These are phyloP conservation scores for Nicotiana obtusifolia DNA, from an alignment of 257 asterid genomes.

Conservation along the genomic window DNA sequence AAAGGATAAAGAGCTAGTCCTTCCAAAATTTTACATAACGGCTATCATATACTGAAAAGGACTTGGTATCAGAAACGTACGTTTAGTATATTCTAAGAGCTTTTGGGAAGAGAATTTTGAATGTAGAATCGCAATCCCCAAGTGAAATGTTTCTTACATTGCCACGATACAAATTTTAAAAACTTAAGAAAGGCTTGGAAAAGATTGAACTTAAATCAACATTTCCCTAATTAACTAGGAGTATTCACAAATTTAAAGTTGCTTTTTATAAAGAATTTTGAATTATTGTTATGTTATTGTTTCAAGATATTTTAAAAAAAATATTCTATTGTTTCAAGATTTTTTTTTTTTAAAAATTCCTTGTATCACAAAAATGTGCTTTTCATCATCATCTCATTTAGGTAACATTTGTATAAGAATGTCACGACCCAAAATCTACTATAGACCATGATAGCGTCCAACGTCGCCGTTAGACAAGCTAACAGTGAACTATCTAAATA, in stretches of 20 bases:
- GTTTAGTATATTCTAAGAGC: background rate
- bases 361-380: no score
- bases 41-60: background rate
- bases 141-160: background rate
- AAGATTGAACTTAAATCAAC: background rate
- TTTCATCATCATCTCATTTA: no score
- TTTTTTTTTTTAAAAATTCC: no score
- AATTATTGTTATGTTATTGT: background rate
- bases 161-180: background rate
- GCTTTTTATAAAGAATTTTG: background rate
- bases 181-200: background rate
- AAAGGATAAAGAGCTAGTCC: background rate
- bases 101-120: background rate
- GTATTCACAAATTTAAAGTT: background rate
- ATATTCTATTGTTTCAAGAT: no score
- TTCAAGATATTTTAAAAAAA: no score
- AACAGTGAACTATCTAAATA: no score
- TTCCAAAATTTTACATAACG: background rate
- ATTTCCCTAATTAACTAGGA: background rate
- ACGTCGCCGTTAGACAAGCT: no score
- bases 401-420: no score
- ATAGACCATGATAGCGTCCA: no score
- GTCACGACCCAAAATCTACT: no score
- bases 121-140: background rate
- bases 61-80: background rate